Percentiles rank a stretch among this genome's conserved stretches.
These are phyloP conservation scores for Phalaenopsis equestris DNA, from an alignment of 106 monocot genomes.

Conservation along the genomic window DNA sequence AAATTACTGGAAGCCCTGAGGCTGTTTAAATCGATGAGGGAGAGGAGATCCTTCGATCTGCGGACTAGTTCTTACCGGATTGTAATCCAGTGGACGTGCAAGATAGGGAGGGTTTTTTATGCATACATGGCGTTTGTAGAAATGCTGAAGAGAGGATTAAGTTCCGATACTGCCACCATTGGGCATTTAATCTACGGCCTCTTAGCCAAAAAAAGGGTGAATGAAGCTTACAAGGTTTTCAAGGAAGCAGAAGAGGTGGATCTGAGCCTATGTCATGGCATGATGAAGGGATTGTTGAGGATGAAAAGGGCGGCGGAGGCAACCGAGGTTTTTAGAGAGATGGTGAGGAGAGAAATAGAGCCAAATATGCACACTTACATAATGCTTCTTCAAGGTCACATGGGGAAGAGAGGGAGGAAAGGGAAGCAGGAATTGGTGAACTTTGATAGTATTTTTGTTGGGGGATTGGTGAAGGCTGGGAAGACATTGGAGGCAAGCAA, in stretches of 20 bases:
- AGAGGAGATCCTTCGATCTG: constrained; percentile 20
- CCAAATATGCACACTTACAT: constrained; percentile 89
- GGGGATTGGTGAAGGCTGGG: constrained; percentile 69
- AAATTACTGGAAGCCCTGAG: constrained; percentile 44
- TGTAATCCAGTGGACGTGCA: constrained; percentile 58
- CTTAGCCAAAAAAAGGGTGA: constrained; percentile 40
- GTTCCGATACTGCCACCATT: constrained; percentile 18
- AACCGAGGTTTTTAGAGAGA: constrained; percentile 73
- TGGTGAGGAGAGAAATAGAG: constrained; percentile 49
- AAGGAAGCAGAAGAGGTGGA: constrained; percentile 18
- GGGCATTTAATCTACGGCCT: constrained; percentile 55
- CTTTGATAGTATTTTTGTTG: constrained; percentile 74
- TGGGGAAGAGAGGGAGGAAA: constrained; percentile 82
- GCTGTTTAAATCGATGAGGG: constrained; percentile 49
- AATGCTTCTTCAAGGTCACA: constrained; percentile 82
- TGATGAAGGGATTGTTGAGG: constrained; percentile 78
- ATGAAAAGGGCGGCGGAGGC: constrained; percentile 46
- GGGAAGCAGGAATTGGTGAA: constrained; percentile 53
- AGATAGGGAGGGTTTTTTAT: constrained; percentile 32
- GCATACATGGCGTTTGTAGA: constrained; percentile 55
- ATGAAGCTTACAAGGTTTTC: constrained; percentile 45
- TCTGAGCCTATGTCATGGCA: constrained; percentile 50
- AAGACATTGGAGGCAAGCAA: constrained; percentile 53
- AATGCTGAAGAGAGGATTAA: constrained; percentile 75
- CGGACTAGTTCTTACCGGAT: constrained; percentile 23